Evolutionary conservation across 2,329 filamentous ascomycete species (phyloP).

Genomic region (Akanthomyces lecanii): DNA sequence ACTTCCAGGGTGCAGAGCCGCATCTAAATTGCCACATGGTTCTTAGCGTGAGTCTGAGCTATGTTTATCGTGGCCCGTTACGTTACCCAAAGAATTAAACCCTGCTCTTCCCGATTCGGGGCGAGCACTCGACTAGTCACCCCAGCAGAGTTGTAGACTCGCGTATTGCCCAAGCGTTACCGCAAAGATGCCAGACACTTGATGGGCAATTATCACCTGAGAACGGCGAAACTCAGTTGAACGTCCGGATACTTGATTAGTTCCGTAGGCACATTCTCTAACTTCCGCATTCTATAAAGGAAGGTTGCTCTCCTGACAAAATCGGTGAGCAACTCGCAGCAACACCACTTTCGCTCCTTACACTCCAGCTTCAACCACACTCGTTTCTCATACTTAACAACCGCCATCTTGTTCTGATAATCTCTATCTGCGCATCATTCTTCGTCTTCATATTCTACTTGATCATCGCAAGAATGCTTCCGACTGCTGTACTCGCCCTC

Average conservation of each 20-base stretch:
- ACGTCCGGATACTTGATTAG: neutral
- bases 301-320: neutral
- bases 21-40: constrained; percentile 5
- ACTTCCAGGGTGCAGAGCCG: neutral
- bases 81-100: no score
- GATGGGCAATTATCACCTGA: neutral
- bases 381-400: neutral
- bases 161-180: neutral
- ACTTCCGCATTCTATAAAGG: neutral
- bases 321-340: neutral
- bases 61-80: neutral
- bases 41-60: neutral
- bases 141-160: neutral
- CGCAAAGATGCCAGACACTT: neutral
- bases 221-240: neutral
- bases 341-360: neutral
- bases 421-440: no score
- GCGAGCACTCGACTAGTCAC: neutral
- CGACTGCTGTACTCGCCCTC: neutral
- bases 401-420: neutral
- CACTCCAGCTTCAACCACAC: neutral
- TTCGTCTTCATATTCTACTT: no score
- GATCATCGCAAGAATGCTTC: neutral
- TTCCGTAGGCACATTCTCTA: neutral
- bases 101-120: neutral